These are phyloP conservation scores for Pseudogymnoascus sp. DNA, from an alignment of 2,329 filamentous ascomycete genomes.

Conservation along the genomic window DNA sequence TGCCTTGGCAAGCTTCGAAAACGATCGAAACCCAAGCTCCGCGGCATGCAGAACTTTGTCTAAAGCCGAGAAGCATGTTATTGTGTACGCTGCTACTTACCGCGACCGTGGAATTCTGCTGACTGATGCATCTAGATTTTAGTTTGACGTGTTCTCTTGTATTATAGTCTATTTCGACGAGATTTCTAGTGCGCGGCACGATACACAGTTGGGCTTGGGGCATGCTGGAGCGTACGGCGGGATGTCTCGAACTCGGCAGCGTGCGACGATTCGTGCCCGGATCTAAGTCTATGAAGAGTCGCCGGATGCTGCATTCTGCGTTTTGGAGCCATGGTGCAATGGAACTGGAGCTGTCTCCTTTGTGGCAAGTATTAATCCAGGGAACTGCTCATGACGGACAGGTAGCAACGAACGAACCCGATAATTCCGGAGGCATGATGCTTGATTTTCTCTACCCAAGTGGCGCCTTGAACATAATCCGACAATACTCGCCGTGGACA, in stretches of 20 bases:
- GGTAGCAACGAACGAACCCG: conserved; percentile 12
- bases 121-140: neutral
- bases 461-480: conserved; percentile 32
- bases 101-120: neutral
- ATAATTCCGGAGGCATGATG: conserved; percentile 19
- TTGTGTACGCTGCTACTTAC: conserved; percentile 14
- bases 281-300: conserved; percentile 28
- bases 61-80: conserved; percentile 19
- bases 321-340: conserved; percentile 49
- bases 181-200: neutral
- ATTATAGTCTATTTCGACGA: conserved; percentile 9
- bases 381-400: conserved; percentile 15
- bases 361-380: conserved; percentile 25
- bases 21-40: neutral
- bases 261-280: conserved; percentile 41
- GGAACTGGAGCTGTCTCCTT: conserved; percentile 27
- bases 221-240: conserved; percentile 53
- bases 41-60: conserved; percentile 8
- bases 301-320: conserved; percentile 44
- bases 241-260: conserved; percentile 50
- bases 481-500: conserved; percentile 25
- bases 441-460: conserved; percentile 37
- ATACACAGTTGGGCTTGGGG: conserved; percentile 26
- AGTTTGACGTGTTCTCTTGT: conserved; percentile 8
- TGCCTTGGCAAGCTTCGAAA: neutral